Conservation (phyloP, 345 rosid genomes). For the Eucalyptus erythrocorys region DNA sequence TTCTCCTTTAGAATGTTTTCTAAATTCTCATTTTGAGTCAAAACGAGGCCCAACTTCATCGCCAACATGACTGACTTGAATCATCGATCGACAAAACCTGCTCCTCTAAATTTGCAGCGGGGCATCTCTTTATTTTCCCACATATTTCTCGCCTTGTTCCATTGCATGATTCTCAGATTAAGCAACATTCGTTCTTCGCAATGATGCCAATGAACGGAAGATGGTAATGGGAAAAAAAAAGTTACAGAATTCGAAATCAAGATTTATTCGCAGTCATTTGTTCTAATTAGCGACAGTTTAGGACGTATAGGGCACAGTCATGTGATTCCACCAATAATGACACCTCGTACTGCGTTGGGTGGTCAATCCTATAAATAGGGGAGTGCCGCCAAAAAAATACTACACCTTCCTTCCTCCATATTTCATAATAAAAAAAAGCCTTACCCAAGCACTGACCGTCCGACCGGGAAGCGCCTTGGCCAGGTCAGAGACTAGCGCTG, state of each 20-base stretch:
- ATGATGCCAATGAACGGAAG: not conserved
- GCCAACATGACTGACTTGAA: not conserved
- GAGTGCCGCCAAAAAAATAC: no score
- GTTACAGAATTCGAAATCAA: not conserved
- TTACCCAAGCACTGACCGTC: slow-evolving; percentile 13
- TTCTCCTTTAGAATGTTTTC: not conserved
- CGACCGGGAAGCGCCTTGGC: slow-evolving; percentile 24
- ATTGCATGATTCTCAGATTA: not conserved
- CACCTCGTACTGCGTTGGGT: slow-evolving; percentile 1
- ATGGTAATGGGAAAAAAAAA: not conserved
- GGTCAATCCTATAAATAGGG: slow-evolving; percentile 11
- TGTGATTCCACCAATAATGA: slow-evolving; percentile 37
- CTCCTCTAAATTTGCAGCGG: not conserved
- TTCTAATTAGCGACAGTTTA: slow-evolving; percentile 23
- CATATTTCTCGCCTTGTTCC: not conserved
- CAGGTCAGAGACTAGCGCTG: slow-evolving; percentile 47
- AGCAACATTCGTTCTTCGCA: not conserved
- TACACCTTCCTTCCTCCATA: no score
- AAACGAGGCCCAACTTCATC: not conserved
- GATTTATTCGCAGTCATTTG: not conserved
- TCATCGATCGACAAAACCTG: not conserved
- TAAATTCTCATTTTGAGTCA: not conserved
- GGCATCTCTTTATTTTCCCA: not conserved
- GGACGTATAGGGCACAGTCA: slow-evolving; percentile 51
- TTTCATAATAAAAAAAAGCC: no score